phyloP scores from a whole-genome alignment of 208 protist genomes.

The Crithidia sp. region DNA sequence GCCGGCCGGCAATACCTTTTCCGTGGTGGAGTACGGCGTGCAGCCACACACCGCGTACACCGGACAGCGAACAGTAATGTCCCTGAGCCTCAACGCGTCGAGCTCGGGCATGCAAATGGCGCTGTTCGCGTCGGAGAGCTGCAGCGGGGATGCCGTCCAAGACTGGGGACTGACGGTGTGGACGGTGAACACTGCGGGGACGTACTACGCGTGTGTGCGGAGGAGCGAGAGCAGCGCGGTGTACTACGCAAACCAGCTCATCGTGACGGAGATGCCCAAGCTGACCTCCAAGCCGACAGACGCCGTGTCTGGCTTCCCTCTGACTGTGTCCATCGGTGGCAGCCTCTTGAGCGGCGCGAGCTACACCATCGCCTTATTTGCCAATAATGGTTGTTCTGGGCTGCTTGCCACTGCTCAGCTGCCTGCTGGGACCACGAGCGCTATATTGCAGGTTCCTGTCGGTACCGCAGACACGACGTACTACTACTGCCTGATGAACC shows the following conservation, averaged over 20 bases:
- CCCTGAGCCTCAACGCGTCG: conserved; percentile 46
- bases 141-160: conserved; percentile 20
- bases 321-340: no score
- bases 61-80: conserved; percentile 44
- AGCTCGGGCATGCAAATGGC: conserved; percentile 25
- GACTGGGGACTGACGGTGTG: conserved; percentile 34
- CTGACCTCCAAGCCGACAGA: no score
- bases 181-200: conserved; percentile 40
- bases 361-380: no score
- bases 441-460: background rate
- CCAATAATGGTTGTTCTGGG: no score
- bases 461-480: background rate
- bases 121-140: conserved; percentile 36
- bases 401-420: no score
- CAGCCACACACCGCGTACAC: conserved; percentile 69
- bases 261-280: conserved; percentile 40
- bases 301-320: no score
- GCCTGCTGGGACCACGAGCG: no score
- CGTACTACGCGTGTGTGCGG: conserved; percentile 74
- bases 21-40: conserved; percentile 65
- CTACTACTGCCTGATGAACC: background rate
- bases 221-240: conserved; percentile 9
- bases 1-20: conserved; percentile 41
- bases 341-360: no score
- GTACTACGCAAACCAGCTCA: conserved; percentile 43